Conservation (phyloP, 208 protist genomes). For the Leishmania aethiopica region DNA sequence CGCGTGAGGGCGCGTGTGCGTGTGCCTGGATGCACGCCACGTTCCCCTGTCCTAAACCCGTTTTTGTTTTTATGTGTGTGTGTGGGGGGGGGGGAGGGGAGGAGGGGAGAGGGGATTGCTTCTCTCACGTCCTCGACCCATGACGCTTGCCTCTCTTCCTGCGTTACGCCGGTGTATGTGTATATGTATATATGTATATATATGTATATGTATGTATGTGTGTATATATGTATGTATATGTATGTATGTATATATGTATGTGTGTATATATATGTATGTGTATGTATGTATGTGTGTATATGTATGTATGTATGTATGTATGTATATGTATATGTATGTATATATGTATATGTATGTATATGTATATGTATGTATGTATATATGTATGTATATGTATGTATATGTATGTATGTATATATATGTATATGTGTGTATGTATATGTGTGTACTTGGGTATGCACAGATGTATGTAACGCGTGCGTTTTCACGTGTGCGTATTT, state of each 20-base stretch:
- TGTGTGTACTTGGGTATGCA: background rate
- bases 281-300: background rate
- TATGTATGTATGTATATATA: too few relatives aligned
- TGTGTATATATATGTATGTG: background rate
- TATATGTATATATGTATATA: background rate
- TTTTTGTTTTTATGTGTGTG: background rate
- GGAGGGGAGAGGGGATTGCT: too few relatives aligned
- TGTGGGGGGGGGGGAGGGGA: too few relatives aligned
- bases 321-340: background rate
- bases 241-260: background rate
- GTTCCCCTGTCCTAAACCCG: too few relatives aligned
- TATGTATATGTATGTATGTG: background rate
- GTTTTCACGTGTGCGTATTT: background rate
- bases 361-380: background rate
- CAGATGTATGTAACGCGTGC: background rate
- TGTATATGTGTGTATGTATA: constrained; percentile 1
- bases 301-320: background rate
- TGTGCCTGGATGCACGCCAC: background rate
- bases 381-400: background rate
- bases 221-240: constrained; percentile 1
- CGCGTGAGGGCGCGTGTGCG: constrained; percentile 20
- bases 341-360: background rate
- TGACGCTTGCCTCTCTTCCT: too few relatives aligned
- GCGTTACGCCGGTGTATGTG: background rate
- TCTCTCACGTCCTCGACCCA: too few relatives aligned